phyloP scores from a whole-genome alignment of 306 rosid genomes.

The Vigna angularis region DNA sequence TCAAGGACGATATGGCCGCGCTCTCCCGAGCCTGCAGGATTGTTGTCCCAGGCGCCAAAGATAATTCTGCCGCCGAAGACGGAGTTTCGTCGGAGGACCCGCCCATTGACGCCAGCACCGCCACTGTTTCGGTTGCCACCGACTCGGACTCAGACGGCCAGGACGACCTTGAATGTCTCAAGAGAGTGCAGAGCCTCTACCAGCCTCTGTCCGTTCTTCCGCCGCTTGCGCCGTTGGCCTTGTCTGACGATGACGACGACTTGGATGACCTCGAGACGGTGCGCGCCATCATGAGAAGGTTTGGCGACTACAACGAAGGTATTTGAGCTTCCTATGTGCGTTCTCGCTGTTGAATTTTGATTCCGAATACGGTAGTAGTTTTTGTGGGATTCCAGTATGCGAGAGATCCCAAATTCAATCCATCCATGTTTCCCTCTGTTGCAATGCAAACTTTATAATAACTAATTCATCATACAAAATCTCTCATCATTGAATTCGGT shows the following conservation, averaged over 20 bases:
- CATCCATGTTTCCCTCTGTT: too few species aligned
- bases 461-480: too few species aligned
- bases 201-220: slow-evolving; percentile 53
- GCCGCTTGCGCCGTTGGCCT: not conserved
- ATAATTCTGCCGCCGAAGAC: not conserved
- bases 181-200: slow-evolving; percentile 59
- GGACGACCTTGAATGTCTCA: slow-evolving; percentile 57
- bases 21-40: slow-evolving; percentile 68
- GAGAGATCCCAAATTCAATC: too few species aligned
- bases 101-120: slow-evolving; percentile 25
- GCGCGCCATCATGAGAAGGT: slow-evolving; percentile 66
- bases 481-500: too few species aligned
- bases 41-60: slow-evolving; percentile 42
- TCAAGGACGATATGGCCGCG: slow-evolving; percentile 75
- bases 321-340: slow-evolving; percentile 18
- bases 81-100: slow-evolving; percentile 11
- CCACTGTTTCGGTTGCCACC: not conserved
- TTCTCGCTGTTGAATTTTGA: not conserved
- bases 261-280: slow-evolving; percentile 73
- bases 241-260: slow-evolving; percentile 54
- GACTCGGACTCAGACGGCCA: slow-evolving; percentile 45
- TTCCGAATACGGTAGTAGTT: not conserved
- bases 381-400: too few species aligned
- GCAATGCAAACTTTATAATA: too few species aligned
- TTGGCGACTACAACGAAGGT: slow-evolving; percentile 61